Evolutionary conservation across 179 eudicot genomes (phyloP), one percentile per base, ranked within the genome.

Genomic region (Amaranthus tricolor): DNA sequence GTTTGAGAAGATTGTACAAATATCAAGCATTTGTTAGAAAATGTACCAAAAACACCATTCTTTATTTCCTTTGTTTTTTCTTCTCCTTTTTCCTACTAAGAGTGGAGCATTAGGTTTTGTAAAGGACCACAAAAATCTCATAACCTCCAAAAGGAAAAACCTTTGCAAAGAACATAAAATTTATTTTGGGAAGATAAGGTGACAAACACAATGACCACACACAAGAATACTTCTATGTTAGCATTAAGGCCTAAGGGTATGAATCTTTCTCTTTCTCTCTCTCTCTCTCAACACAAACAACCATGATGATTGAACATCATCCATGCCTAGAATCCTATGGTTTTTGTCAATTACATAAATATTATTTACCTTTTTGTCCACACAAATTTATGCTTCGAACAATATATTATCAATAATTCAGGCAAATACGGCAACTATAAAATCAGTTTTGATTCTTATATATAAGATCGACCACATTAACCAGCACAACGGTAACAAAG

Each of bases 41-140:
- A 31, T 31, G 40, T 2, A 31, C 40, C 40, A 31, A 31, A 31
- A 31, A 31, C 40, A 31, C 3, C 40, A 31, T 31, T 31, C 40
- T 31, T 31, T 31, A 31, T 31, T 31, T 31, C 40, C 40, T 31
- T 1, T 31, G 40, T 16, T 43, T 48, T 14, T 16, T 31, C 15
- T 31, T 62, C 7, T 7, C 49, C 50, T 24, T 40, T 63, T 43
- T 43, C 15, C 15, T 14, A 67, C n/a, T 31, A n/a, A 21, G 8
- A 31, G 44, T 21, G 71, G 45, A 14, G 10, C 60, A 49, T 54
- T 62, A 24, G 20, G 64, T 62, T 66, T 65, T 14, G 0, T 48
- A 66, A 58, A 67, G 77, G 74, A 74, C 81, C 81, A 78, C 81
- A 78, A 16, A 73, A 78, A 73, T 73, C 59, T 78, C 60, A 54